phyloP scores from a whole-genome alignment of 2,329 filamentous ascomycete species.

The Colletotrichum sp. region DNA sequence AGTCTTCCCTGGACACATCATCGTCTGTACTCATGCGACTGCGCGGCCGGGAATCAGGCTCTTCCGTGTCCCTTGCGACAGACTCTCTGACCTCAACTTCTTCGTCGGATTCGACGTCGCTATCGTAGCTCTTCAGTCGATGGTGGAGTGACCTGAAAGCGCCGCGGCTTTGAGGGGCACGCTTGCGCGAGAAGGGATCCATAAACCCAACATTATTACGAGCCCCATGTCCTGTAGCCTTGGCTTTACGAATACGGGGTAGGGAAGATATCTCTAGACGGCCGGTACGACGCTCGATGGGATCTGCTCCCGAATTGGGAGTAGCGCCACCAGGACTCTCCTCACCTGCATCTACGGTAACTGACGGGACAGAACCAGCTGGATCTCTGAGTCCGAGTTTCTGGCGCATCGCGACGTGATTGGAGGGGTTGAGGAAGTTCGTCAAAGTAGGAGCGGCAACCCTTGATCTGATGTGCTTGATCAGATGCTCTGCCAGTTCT shows the following conservation, averaged over 20 bases:
- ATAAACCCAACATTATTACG: slow-evolving; percentile 65
- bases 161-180: slow-evolving; percentile 60
- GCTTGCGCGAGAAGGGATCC: slow-evolving; percentile 70
- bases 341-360: slow-evolving; percentile 64
- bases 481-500: slow-evolving; percentile 85
- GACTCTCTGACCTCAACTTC: slow-evolving; percentile 68
- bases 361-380: slow-evolving; percentile 38
- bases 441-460: slow-evolving; percentile 83
- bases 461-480: slow-evolving; percentile 87
- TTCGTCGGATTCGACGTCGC: slow-evolving; percentile 89
- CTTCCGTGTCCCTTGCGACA: slow-evolving; percentile 78
- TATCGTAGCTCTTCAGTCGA: slow-evolving; percentile 73
- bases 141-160: slow-evolving; percentile 84
- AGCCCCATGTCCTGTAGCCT: slow-evolving; percentile 56
- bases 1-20: slow-evolving; percentile 51
- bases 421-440: slow-evolving; percentile 80
- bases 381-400: slow-evolving; percentile 65
- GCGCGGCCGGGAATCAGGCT: slow-evolving; percentile 79
- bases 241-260: slow-evolving; percentile 76
- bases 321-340: slow-evolving; percentile 69
- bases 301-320: slow-evolving; percentile 67
- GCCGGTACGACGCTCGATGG: slow-evolving; percentile 64
- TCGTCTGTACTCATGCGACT: slow-evolving; percentile 72
- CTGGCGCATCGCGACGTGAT: slow-evolving; percentile 79
- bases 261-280: slow-evolving; percentile 67